Evolutionary conservation across 129 eudicot genomes (phyloP), one percentile per base, ranked within the genome.

Genomic region (Flaveria ramosissima): DNA sequence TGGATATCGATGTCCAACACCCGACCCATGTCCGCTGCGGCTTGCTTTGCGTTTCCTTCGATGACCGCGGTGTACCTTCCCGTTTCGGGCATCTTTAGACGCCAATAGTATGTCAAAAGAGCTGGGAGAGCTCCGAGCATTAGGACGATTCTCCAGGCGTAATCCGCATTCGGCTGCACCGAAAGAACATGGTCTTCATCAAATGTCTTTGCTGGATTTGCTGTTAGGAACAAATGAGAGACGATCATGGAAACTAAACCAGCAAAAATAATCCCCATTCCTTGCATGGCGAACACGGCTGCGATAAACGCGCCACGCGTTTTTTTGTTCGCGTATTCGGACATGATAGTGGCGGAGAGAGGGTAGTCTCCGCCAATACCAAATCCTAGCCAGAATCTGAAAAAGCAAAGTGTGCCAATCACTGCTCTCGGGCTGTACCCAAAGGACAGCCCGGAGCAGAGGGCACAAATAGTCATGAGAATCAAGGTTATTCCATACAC

Each of bases 291-390:
- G 3, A 85, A 88, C 3, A 85, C 92, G 0, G 92, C 86, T 0
- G 89, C 92, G 9, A 88, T 85, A 68, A 88, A 88, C 8, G 87
- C 78, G 0, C 92, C 92, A 4, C 89, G 89, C 0, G 89, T 85
- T 7, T 66, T 83, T 65, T 85, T 88, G 43, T 85, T 85, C 0
- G 93, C 90, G 30, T 88, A 88, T 45, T 88, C 90, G 0, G 93
- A 88, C 93, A 88, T 88, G 57, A 88, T 88, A 0, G 93, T 88
- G 74, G 93, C 93, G 6, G 90, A 85, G 10, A 88, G 83, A 1
- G 93, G 92, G 71, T 85, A 88, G 60, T 88, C 92, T 0, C 92
- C 92, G 4, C 92, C 92, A 2, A 88, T 88, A 45, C 93, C 93
- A 48, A 88, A 88, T 1, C 93, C 93, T 0, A 86, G 85, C 93